Conservation (phyloP, 2,329 filamentous ascomycete species). For the Exutisphaerella laricina region DNA sequence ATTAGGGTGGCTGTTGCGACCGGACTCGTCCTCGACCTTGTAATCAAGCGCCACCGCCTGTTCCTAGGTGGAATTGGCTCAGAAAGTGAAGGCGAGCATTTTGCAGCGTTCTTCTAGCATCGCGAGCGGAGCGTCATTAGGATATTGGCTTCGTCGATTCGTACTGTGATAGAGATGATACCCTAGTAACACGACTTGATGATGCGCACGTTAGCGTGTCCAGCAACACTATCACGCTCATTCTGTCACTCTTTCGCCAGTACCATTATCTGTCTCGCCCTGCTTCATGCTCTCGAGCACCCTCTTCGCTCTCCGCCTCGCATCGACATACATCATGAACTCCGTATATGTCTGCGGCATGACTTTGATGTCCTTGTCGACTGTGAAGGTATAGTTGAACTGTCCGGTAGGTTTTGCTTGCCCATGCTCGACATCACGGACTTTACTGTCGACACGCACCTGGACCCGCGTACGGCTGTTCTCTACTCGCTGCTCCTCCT, state of each 20-base stretch:
- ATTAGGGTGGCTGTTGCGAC: slow-evolving; percentile 4
- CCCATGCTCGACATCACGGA: slow-evolving; percentile 66
- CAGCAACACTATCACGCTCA: too few species aligned
- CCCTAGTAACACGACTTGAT: background rate
- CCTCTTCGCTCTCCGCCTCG: slow-evolving; percentile 50
- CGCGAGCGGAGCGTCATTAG: background rate
- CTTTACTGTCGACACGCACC: slow-evolving; percentile 65
- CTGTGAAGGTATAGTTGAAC: slow-evolving; percentile 70
- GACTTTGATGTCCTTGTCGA: slow-evolving; percentile 59
- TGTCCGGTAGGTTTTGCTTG: slow-evolving; percentile 63
- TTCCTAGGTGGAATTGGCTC: slow-evolving; percentile 9
- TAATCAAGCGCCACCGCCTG: slow-evolving; percentile 4
- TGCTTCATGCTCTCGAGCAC: slow-evolving; percentile 41
- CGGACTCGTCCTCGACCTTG: background rate
- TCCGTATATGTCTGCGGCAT: slow-evolving; percentile 60
- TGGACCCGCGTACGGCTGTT: slow-evolving; percentile 57
- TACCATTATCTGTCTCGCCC: slow-evolving; percentile 28
- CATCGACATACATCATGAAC: slow-evolving; percentile 62
- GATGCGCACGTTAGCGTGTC: too few species aligned
- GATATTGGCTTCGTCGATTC: background rate
- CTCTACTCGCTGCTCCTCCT: slow-evolving; percentile 30
- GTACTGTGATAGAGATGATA: background rate
- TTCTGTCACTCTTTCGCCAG: slow-evolving; percentile 28
- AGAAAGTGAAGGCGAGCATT: background rate
- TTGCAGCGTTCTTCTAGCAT: background rate